Conservation (phyloP, 1,284 basidiomycete genomes). For the Uromyces viciae-fabae region DNA sequence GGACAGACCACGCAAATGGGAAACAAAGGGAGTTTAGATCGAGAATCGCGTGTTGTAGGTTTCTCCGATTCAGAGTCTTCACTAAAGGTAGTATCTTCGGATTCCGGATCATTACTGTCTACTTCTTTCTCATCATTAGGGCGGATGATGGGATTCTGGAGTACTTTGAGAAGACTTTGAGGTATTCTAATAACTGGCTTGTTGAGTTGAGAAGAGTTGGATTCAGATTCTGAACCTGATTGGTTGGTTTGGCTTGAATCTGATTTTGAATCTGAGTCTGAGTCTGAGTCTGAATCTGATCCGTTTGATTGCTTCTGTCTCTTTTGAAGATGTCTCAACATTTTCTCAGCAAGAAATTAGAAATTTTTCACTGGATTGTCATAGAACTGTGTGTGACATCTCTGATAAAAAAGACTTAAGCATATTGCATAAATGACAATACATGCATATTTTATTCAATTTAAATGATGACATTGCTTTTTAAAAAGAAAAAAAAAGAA, state of each 20-base stretch:
- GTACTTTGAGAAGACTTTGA: not conserved
- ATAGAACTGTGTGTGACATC: too few relatives aligned
- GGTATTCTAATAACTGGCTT: not conserved
- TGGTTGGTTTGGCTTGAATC: not conserved
- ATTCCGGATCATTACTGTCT: not conserved
- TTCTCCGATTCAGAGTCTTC: conserved; percentile 1
- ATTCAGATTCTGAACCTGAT: not conserved
- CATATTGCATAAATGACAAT: too few relatives aligned
- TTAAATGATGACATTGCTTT: too few relatives aligned
- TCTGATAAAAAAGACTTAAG: too few relatives aligned
- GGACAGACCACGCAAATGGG: conserved; percentile 33
- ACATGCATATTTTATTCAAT: too few relatives aligned
- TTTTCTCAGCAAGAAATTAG: not conserved
- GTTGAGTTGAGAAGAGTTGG: not conserved
- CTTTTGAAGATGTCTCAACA: conserved; percentile 26
- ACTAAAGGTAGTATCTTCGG: not conserved
- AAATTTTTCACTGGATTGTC: too few relatives aligned
- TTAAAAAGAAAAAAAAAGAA: too few relatives aligned
- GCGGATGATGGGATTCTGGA: conserved; percentile 11
- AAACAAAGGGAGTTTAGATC: not conserved
- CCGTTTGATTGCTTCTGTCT: not conserved
- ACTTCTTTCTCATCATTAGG: not conserved
- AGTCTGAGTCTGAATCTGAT: conserved; percentile 15
- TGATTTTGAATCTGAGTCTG: not conserved
- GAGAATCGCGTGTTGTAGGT: not conserved